These are phyloP conservation scores for Pseudogymnoascus sp. DNA, from an alignment of 2,329 filamentous ascomycete species.

Conservation along the genomic window DNA sequence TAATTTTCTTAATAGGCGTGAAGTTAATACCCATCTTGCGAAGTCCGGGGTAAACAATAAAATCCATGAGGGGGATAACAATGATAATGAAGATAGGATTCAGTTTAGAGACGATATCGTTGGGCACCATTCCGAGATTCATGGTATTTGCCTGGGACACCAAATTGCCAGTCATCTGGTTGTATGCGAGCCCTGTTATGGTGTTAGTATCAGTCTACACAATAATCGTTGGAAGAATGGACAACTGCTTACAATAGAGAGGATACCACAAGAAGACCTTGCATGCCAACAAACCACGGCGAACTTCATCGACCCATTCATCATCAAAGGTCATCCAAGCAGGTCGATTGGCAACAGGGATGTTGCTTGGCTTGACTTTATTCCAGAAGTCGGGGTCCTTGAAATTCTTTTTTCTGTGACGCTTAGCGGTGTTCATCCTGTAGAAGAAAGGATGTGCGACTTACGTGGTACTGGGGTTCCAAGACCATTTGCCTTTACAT, in stretches of 20 bases:
- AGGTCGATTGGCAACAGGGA: constrained; percentile 49
- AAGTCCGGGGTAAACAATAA: constrained; percentile 59
- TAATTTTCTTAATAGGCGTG: constrained; percentile 69
- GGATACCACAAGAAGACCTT: constrained; percentile 54
- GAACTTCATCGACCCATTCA: constrained; percentile 72
- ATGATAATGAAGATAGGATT: constrained; percentile 69
- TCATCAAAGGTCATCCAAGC: constrained; percentile 77
- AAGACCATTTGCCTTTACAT: constrained; percentile 54
- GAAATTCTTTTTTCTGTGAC: constrained; percentile 34
- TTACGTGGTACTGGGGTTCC: constrained; percentile 43
- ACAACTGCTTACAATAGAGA: constrained; percentile 29
- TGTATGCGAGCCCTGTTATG: constrained; percentile 43
- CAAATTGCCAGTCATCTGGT: constrained; percentile 53
- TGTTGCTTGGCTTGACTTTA: constrained; percentile 55
- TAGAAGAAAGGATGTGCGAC: not conserved
- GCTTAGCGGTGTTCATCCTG: not conserved
- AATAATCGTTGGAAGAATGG: constrained; percentile 34
- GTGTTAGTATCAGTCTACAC: constrained; percentile 45
- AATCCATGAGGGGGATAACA: constrained; percentile 64
- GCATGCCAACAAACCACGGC: constrained; percentile 61
- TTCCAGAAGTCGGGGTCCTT: constrained; percentile 54
- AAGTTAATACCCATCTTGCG: constrained; percentile 57
- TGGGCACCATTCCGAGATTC: constrained; percentile 62
- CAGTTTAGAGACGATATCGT: constrained; percentile 69
- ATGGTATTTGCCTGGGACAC: constrained; percentile 58